Evolutionary conservation across 306 rosid species (phyloP).

Genomic region (Clitoria ternatea): DNA sequence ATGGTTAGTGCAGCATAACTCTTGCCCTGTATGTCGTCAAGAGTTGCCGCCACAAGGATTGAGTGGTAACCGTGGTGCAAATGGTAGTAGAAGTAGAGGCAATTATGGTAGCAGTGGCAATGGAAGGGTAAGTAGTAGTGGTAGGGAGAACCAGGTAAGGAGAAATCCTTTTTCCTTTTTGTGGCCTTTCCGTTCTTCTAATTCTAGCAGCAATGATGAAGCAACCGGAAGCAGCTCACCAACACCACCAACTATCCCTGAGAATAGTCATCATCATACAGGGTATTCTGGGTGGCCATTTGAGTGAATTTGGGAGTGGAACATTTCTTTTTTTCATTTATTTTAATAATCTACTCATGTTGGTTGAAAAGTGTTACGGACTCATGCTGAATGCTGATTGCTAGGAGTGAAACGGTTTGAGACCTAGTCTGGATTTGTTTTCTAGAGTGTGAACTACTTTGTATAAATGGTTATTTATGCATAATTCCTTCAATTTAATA

Average conservation of each 20-base stretch:
- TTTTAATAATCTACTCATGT: background rate
- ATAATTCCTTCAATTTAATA: background rate
- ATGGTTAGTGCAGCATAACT: conserved; percentile 71
- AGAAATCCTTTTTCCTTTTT: conserved; percentile 46
- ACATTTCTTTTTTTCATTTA: background rate
- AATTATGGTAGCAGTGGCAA: background rate
- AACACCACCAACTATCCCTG: conserved; percentile 32
- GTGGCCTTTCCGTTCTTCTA: conserved; percentile 69
- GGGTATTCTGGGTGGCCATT: conserved; percentile 65
- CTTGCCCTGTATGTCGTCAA: conserved; percentile 82
- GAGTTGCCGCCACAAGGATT: conserved; percentile 54
- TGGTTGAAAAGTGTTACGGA: conserved; percentile 16
- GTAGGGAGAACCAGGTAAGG: conserved; percentile 50
- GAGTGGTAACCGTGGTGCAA: conserved; percentile 25
- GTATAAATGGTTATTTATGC: conserved; percentile 4
- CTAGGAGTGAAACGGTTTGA: conserved; percentile 17
- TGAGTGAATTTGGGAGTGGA: conserved; percentile 23
- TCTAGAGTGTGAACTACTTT: conserved; percentile 16
- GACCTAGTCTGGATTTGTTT: conserved; percentile 23
- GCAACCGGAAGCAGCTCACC: conserved; percentile 46
- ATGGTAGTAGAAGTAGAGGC: conserved; percentile 37
- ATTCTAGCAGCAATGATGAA: conserved; percentile 37
- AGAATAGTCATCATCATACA: conserved; percentile 29
- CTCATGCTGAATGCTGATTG: conserved; percentile 30
- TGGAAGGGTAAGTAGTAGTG: conserved; percentile 33